Percentiles rank a stretch among this genome's conserved stretches.
Conservation (phyloP, 2,329 filamentous ascomycete genomes). For the Ceratocystis ficicola region DNA sequence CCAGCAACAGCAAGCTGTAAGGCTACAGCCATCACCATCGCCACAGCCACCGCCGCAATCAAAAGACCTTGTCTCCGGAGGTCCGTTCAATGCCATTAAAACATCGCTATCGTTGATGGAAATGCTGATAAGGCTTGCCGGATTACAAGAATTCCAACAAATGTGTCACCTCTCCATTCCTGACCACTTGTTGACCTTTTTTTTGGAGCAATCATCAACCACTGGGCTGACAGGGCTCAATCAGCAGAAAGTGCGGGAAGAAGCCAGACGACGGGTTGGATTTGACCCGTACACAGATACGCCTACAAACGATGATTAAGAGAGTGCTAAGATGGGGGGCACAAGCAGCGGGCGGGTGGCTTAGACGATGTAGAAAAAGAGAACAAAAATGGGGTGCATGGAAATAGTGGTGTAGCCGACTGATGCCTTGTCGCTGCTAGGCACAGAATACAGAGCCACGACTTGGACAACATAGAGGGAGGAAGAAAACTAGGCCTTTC, state of each 20-base stretch:
- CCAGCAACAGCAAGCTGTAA: neutral
- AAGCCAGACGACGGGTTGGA: slow-evolving; percentile 39
- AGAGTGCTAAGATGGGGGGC: neutral
- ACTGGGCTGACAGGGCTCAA: slow-evolving; percentile 39
- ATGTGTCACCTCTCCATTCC: slow-evolving; percentile 77
- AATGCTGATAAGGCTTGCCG: slow-evolving; percentile 73
- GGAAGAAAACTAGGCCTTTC: neutral
- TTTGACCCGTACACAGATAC: slow-evolving; percentile 46
- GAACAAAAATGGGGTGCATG: neutral
- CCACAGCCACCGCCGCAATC: neutral
- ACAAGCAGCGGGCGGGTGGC: neutral
- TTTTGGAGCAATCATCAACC: slow-evolving; percentile 52
- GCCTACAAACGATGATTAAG: slow-evolving; percentile 23
- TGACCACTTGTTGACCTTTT: slow-evolving; percentile 81
- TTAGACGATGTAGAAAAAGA: neutral
- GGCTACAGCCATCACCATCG: neutral
- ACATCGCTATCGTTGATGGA: slow-evolving; percentile 65
- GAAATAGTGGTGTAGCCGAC: neutral
- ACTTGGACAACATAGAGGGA: neutral
- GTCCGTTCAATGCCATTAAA: slow-evolving; percentile 40
- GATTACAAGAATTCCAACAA: slow-evolving; percentile 86
- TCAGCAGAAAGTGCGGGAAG: slow-evolving; percentile 34
- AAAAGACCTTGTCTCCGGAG: slow-evolving; percentile 25
- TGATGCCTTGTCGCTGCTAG: neutral
- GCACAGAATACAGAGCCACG: no score